Conservation (phyloP, 768 basidiomycete genomes). For the Porphyrellus cyaneotinctus region DNA sequence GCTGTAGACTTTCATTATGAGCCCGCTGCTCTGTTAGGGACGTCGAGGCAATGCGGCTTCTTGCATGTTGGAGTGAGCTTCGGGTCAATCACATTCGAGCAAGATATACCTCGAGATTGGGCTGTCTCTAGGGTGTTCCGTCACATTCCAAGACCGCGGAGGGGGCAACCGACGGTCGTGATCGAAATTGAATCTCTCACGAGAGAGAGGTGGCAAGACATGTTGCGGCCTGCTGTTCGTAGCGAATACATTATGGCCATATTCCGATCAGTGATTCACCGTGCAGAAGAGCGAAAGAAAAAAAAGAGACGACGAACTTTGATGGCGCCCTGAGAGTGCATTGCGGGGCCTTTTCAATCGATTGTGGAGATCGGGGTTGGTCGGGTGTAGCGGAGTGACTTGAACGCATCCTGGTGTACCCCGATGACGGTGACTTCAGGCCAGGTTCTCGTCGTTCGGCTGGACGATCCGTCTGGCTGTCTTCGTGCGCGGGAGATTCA, state of each 20-base stretch:
- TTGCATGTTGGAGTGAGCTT: constrained; percentile 20
- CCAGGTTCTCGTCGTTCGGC: constrained; percentile 12
- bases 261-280: constrained; percentile 25
- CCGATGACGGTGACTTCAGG: constrained; percentile 20
- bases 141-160: constrained; percentile 29
- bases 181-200: constrained; percentile 31
- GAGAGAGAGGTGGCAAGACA: constrained; percentile 32
- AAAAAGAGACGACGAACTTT: constrained; percentile 23
- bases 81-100: constrained; percentile 4
- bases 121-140: constrained; percentile 24
- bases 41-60: constrained; percentile 22
- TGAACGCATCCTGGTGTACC: constrained; percentile 20
- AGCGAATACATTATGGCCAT: constrained; percentile 17
- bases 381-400: constrained; percentile 17
- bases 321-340: constrained; percentile 21
- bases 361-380: constrained; percentile 18
- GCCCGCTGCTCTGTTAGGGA: constrained; percentile 18
- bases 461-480: constrained; percentile 13
- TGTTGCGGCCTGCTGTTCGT: constrained; percentile 33
- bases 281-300: constrained; percentile 7
- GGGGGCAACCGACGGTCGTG: constrained; percentile 32
- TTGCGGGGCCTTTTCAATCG: constrained; percentile 17
- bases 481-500: constrained; percentile 26
- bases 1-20: constrained; percentile 26
- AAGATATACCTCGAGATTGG: constrained; percentile 25